A percentile compares a stretch with the other conserved stretches of the same genome.
These are phyloP conservation scores for Clonostachys chloroleuca DNA, from an alignment of 2,329 filamentous ascomycete species.

Conservation along the genomic window DNA sequence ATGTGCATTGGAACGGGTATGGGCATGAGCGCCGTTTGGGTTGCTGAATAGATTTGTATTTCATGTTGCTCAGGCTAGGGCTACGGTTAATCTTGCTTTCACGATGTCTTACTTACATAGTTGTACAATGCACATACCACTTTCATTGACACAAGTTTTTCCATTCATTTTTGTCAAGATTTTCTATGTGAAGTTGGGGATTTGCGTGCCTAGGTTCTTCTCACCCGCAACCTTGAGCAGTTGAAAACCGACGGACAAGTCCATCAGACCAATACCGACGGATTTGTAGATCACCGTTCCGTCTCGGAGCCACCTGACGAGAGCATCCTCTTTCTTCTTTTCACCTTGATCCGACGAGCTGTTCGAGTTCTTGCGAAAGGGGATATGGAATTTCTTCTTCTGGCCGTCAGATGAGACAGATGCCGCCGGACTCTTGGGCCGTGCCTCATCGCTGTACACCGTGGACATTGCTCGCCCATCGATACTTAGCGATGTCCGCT, in stretches of 20 bases:
- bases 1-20: constrained; percentile 98
- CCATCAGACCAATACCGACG: constrained; percentile 63
- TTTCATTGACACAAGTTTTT: background rate
- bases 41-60: constrained; percentile 65
- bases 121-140: background rate
- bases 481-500: constrained; percentile 23
- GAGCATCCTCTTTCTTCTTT: constrained; percentile 38
- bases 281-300: constrained; percentile 68
- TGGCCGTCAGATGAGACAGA: constrained; percentile 17
- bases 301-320: constrained; percentile 51
- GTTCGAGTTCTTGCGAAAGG: constrained; percentile 17
- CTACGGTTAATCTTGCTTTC: background rate
- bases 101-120: no score
- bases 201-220: constrained; percentile 47
- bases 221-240: constrained; percentile 50
- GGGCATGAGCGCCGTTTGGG: constrained; percentile 97
- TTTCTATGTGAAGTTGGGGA: constrained; percentile 43
- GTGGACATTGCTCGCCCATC: constrained; percentile 33
- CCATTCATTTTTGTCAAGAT: background rate
- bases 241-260: constrained; percentile 56
- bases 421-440: constrained; percentile 21
- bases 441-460: constrained; percentile 21
- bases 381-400: constrained; percentile 23
- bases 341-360: background rate
- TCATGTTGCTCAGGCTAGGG: background rate